Base-by-base conservation (phyloP, 495 filamentous ascomycete species). In the Neurospora sp. region DNA sequence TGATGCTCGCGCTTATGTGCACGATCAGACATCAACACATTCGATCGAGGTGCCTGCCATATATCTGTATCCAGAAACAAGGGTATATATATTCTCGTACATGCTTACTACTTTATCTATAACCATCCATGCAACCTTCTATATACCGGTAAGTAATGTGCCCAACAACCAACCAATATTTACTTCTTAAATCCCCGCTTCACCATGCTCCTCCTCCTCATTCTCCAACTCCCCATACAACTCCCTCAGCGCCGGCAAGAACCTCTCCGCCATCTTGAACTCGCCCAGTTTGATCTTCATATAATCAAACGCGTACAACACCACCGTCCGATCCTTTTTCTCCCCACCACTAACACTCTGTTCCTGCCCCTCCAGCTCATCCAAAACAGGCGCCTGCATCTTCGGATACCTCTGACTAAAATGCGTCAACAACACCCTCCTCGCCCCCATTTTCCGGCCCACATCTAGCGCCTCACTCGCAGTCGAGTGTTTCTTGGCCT, bases 331-430 rank as follows among this genome's bases (percentile, higher is more conserved):
- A n/a, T 71, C 72, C 69, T 20, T 39, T n/a, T 45, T 35, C 41
- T 22, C 73, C 20, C 16, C n/a, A 35, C 31, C 31, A 37, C 35
- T 37, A 0, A 37, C 35, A 37, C 35, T 37, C 35, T 37, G 35
- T 37, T 37, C 35, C 35, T 37, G 35, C 35, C 35, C 39, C 69
- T 73, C 45, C 35, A 68, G 8, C 71, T 71, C 83, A 41, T 70
- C 80, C 77, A 70, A 78, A 75, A 70, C 84, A 80, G 37, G 91
- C 80, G 10, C 80, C 7, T 91, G 89, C 35, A 95, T 77, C 82
- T 98, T 97, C 76, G 93, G 92, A 81, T 99, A 99, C n/a, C 96
- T 85, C 81, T 99, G 96, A 40, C 89, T 92, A 82, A 99, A 99
- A 82, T 99, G 96, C 31, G 96, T 98, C 53, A 99, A 84, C 71